Percentiles rank a stretch among this genome's conserved stretches.
Conservation (phyloP, 164 flowering plant genomes). For the Nymphaea thermarum region DNA sequence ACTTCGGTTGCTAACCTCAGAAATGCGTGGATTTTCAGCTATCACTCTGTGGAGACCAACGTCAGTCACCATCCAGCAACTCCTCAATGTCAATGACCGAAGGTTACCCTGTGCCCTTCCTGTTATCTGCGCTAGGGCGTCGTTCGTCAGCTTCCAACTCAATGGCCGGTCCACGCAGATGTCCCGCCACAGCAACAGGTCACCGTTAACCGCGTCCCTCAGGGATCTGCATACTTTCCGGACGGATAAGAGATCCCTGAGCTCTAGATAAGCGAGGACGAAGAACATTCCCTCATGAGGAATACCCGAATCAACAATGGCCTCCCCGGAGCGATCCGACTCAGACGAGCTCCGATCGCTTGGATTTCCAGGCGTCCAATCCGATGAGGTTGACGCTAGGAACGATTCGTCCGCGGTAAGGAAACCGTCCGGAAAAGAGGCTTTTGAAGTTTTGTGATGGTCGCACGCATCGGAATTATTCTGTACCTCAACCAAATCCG, state of each 20-base stretch:
- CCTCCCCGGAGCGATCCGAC: background rate
- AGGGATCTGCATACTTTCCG: conserved; percentile 39
- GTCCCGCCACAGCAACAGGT: conserved; percentile 49
- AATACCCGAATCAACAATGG: conserved; percentile 6
- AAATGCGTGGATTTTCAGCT: conserved; percentile 39
- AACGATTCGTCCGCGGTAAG: background rate
- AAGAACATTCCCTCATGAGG: conserved; percentile 63
- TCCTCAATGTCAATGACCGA: conserved; percentile 32
- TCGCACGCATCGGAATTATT: background rate
- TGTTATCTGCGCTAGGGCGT: conserved; percentile 27
- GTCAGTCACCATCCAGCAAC: conserved; percentile 51
- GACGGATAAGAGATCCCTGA: conserved; percentile 48
- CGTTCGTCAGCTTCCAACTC: conserved; percentile 29
- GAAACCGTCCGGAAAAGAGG: background rate
- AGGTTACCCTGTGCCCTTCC: conserved; percentile 52
- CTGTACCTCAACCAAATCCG: background rate
- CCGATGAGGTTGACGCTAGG: background rate
- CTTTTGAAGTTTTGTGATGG: background rate
- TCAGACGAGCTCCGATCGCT: background rate
- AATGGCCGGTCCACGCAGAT: conserved; percentile 40
- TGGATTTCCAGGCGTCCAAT: background rate
- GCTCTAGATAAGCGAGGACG: conserved; percentile 42
- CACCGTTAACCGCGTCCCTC: conserved; percentile 39
- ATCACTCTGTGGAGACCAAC: conserved; percentile 42
- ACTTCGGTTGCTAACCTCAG: conserved; percentile 24